phyloP scores from a whole-genome alignment of 768 basidiomycete species.

The Mycena albidolilacea region DNA sequence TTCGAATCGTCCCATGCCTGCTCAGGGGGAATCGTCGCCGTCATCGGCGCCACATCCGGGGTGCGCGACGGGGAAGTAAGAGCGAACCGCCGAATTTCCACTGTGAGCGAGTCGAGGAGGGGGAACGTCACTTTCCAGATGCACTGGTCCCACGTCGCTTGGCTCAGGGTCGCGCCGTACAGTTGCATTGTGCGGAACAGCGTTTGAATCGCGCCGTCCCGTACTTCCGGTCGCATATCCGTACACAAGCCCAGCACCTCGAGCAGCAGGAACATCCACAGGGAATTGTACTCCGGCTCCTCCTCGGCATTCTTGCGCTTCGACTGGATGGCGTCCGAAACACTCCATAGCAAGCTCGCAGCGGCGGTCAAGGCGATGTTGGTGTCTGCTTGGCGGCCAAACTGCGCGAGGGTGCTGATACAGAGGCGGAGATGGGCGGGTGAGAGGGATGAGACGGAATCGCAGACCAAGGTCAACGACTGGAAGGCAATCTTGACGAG shows the following conservation, averaged over 20 bases:
- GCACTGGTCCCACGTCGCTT: constrained; percentile 90
- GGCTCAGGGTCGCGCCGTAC: constrained; percentile 89
- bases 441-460: constrained; percentile 88
- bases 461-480: constrained; percentile 93
- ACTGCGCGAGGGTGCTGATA: constrained; percentile 91
- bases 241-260: constrained; percentile 88
- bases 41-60: constrained; percentile 27
- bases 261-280: constrained; percentile 95
- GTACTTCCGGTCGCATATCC: constrained; percentile 88
- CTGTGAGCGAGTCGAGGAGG: constrained; percentile 78
- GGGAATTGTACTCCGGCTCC: constrained; percentile 81
- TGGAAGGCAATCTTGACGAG: constrained; percentile 96
- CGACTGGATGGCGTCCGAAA: constrained; percentile 94
- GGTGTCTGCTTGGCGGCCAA: constrained; percentile 93
- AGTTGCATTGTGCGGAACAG: constrained; percentile 94
- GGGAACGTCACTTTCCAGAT: constrained; percentile 95
- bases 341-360: constrained; percentile 94
- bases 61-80: constrained; percentile 33
- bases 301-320: constrained; percentile 77
- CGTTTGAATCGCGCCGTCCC: constrained; percentile 95
- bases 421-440: constrained; percentile 88
- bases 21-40: constrained; percentile 41
- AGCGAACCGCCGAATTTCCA: constrained; percentile 64
- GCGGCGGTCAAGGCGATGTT: constrained; percentile 97
- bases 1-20: constrained; percentile 92